A percentile compares a stretch with the other conserved stretches of the same genome.
Evolutionary conservation across 352 stramenopile species (phyloP).

Genomic region (Globisporangium cylindrosporum): DNA sequence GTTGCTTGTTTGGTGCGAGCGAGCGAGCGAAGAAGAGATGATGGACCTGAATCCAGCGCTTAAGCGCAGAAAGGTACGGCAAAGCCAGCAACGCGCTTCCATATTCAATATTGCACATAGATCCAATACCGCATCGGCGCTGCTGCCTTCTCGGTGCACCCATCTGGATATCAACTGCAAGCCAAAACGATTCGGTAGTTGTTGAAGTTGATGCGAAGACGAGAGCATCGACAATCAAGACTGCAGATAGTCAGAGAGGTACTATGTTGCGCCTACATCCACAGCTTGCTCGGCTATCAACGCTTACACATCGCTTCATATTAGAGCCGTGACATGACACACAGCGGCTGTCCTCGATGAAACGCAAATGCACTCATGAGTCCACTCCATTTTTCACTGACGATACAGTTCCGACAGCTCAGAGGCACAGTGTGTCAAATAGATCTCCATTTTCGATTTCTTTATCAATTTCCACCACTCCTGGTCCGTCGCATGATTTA

Average conservation of each 20-base stretch:
- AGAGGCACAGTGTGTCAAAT: background rate
- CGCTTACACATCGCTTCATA: too few relatives aligned
- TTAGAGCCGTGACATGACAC: too few relatives aligned
- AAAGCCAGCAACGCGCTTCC: background rate
- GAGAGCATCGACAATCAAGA: background rate
- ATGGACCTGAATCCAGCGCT: background rate
- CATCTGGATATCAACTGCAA: background rate
- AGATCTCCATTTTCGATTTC: background rate
- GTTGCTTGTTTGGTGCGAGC: background rate
- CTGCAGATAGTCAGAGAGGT: background rate
- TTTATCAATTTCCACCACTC: conserved; percentile 8
- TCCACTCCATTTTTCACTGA: background rate
- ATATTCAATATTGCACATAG: too few relatives aligned
- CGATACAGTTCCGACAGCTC: background rate
- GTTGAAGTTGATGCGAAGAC: background rate
- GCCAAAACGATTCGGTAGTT: background rate
- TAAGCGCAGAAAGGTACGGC: background rate
- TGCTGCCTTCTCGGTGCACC: background rate
- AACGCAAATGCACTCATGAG: too few relatives aligned
- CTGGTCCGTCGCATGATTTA: conserved; percentile 2
- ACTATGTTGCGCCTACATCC: background rate
- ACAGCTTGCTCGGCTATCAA: background rate
- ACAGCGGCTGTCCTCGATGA: too few relatives aligned
- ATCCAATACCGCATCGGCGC: too few relatives aligned
- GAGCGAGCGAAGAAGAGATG: background rate